Evolutionary conservation across 78 protist genomes (phyloP).

Genomic region (Capsaspora owczarzaki): DNA sequence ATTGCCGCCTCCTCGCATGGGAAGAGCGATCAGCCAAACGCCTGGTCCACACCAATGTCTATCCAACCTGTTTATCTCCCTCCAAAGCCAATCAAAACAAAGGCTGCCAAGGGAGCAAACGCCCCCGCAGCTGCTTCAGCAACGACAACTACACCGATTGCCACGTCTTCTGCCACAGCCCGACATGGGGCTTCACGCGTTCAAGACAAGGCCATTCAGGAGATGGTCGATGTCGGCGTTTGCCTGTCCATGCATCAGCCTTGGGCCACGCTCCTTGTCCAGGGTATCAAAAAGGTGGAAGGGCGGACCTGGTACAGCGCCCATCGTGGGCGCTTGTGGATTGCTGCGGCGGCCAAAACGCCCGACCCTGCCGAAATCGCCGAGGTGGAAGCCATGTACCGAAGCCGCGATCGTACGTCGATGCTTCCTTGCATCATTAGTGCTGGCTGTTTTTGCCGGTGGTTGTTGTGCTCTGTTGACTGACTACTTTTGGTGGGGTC

Average conservation of each 20-base stretch:
- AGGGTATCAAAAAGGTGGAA: slow-evolving; percentile 56
- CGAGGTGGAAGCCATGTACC: not conserved
- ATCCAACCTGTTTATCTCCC: no score
- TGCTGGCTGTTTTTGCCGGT: no score
- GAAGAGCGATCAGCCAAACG: no score
- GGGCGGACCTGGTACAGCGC: slow-evolving; percentile 43
- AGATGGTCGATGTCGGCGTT: slow-evolving; percentile 20
- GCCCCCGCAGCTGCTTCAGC: not conserved
- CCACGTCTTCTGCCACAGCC: not conserved
- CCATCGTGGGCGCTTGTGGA: slow-evolving; percentile 59
- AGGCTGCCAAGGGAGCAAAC: not conserved
- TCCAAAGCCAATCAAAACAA: no score
- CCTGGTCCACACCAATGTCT: no score
- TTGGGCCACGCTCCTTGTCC: slow-evolving; percentile 55
- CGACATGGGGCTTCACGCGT: not conserved
- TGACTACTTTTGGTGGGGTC: no score
- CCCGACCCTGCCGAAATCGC: slow-evolving; percentile 14
- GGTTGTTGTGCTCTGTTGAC: no score
- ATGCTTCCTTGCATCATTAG: not conserved
- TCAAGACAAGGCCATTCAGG: not conserved
- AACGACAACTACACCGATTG: not conserved
- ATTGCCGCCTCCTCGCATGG: no score
- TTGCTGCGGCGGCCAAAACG: slow-evolving; percentile 31
- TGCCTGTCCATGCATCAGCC: slow-evolving; percentile 69
- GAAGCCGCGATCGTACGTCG: no score